Base-by-base conservation (phyloP, 164 flowering plant genomes). In the Akebia trifoliata region DNA sequence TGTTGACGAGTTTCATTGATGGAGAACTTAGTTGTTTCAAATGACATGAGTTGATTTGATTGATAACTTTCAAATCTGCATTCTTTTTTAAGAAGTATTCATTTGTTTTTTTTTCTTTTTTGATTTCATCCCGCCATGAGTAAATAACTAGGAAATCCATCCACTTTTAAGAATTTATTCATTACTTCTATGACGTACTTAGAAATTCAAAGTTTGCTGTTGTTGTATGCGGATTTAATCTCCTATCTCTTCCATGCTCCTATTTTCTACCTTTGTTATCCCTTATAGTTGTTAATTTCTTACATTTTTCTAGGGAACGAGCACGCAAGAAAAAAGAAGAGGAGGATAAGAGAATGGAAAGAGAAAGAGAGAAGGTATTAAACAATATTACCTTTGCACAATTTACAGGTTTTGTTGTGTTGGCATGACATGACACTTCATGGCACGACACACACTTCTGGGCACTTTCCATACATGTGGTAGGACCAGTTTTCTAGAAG, bases 271-370 rank as follows among this genome's bases (percentile, higher is more conserved):
- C 9, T 47, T 59, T 39, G 5, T 22, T 5, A 8, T 9, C 20
- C 18, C 8, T 39, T 28, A 50, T 52, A n/a, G 32, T 22, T 25
- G 18, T 54, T 24, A 31, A n/a, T 6, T 24, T 65, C n/a, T 44
- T 18, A 4, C 10, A 50, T 50, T 11, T 22, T 69, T 72, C 21
- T 30, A 90, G 97, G 79, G 99, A 93, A 65, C 74, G 83, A 18
- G 99, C 99, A 64, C 97, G 96, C 63, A 93, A 90, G 74, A 93
- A 93, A 81, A 93, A 93, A 74, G 99, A 90, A 68, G 97, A 93
- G 65, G 99, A 90, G 70, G 99, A 93, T 53, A 93, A 69, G 72
- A 80, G 67, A 76, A 71, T 62, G 77, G 99, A 93, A 81, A 81
- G 89, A 74, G 99, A 87, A 63, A 81, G 66, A 61, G 99, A 93